These are phyloP conservation scores for Talaromyces pinophilus DNA, from an alignment of 2,329 filamentous ascomycete genomes.

Conservation along the genomic window DNA sequence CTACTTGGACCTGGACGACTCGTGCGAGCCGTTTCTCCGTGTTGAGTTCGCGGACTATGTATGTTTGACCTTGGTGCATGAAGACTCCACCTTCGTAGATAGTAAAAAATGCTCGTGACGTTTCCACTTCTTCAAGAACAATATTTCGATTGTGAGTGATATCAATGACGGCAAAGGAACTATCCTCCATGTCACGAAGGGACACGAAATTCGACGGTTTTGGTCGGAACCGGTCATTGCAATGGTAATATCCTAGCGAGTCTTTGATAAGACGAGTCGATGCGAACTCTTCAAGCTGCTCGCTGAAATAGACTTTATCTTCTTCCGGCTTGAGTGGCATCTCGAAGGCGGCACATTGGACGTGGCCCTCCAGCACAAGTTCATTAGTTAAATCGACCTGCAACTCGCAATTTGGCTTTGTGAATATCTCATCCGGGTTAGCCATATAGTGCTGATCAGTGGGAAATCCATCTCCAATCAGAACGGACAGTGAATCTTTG, in stretches of 20 bases:
- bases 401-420: slow-evolving; percentile 81
- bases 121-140: slow-evolving; percentile 93
- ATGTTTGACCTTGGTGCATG: slow-evolving; percentile 91
- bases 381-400: slow-evolving; percentile 92
- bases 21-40: slow-evolving; percentile 79
- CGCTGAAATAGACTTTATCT: slow-evolving; percentile 77
- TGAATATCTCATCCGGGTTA: slow-evolving; percentile 89
- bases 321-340: slow-evolving; percentile 82
- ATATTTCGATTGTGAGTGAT: slow-evolving; percentile 75
- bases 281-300: slow-evolving; percentile 69
- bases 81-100: slow-evolving; percentile 97
- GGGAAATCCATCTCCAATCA: slow-evolving; percentile 85
- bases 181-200: slow-evolving; percentile 85
- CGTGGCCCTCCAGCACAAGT: slow-evolving; percentile 85
- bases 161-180: slow-evolving; percentile 93
- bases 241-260: slow-evolving; percentile 81
- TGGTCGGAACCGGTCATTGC: slow-evolving; percentile 83
- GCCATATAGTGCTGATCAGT: slow-evolving; percentile 97
- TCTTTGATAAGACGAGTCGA: slow-evolving; percentile 73
- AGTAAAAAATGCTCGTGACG: slow-evolving; percentile 90
- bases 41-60: slow-evolving; percentile 85
- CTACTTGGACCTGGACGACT: slow-evolving; percentile 84
- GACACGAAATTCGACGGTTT: slow-evolving; percentile 78
- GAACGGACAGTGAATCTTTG: slow-evolving; percentile 85
- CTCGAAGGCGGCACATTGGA: slow-evolving; percentile 93